phyloP scores from a whole-genome alignment of 257 asterid species.

The Orobanche coerulescens region DNA sequence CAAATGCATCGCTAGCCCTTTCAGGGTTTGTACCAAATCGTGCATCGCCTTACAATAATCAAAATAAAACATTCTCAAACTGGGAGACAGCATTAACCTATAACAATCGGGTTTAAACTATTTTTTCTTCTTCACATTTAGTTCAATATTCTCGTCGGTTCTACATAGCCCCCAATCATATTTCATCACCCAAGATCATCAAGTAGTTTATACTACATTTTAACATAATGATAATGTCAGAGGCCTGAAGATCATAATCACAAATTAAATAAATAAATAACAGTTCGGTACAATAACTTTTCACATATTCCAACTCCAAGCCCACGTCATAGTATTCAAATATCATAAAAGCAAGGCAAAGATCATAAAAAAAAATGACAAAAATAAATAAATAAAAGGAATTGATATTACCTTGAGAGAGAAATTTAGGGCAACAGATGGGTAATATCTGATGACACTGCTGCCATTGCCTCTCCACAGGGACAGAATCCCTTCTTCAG shows the following conservation, averaged over 20 bases:
- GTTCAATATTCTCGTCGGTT: not conserved
- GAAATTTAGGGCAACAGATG: slow-evolving; percentile 94
- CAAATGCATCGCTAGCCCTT: not conserved
- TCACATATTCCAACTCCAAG: not conserved
- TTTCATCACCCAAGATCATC: not conserved
- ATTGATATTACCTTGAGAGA: slow-evolving; percentile 82
- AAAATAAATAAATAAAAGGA: too few relatives aligned
- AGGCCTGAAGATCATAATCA: too few relatives aligned
- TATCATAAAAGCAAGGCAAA: not conserved
- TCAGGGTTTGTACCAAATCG: too few relatives aligned
- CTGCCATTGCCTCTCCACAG: slow-evolving; percentile 99
- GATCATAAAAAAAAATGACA: too few relatives aligned
- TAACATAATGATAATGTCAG: too few relatives aligned
- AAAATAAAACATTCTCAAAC: not conserved
- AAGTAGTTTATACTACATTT: too few relatives aligned
- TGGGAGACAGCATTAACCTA: not conserved
- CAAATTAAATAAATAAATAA: not conserved
- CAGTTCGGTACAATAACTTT: not conserved
- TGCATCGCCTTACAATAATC: not conserved
- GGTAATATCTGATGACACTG: slow-evolving; percentile 90
- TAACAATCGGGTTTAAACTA: not conserved
- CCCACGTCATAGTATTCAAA: not conserved
- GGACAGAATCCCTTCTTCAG: slow-evolving; percentile 82
- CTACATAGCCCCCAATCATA: not conserved
- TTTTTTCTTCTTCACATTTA: too few relatives aligned